These are phyloP conservation scores for Volvox reticuliferus DNA, from an alignment of 139 green algal species.

Conservation along the genomic window DNA sequence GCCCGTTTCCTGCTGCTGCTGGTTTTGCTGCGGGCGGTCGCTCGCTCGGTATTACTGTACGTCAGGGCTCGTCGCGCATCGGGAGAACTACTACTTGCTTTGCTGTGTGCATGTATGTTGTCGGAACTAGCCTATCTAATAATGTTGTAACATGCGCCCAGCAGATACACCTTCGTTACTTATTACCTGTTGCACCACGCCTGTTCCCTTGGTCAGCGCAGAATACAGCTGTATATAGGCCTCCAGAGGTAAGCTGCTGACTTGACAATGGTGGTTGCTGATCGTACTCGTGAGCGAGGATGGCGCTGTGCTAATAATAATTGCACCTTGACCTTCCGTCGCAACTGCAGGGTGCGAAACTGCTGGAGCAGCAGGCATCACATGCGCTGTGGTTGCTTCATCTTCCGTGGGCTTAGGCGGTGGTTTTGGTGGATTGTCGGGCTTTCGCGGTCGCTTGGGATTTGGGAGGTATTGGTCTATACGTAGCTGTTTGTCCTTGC, in stretches of 20 bases:
- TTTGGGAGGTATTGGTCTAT: constrained; percentile 26
- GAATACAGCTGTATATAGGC: constrained; percentile 48
- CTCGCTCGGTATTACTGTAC: no score
- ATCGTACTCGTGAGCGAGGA: no score
- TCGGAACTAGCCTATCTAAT: no score
- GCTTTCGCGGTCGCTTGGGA: neutral
- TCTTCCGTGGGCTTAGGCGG: neutral
- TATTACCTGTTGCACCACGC: constrained; percentile 35
- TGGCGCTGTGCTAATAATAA: neutral
- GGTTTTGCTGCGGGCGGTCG: no score
- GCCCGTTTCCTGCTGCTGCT: no score
- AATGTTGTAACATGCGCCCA: no score
- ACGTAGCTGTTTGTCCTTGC: constrained; percentile 20
- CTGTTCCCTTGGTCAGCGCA: constrained; percentile 52
- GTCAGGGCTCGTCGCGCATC: no score
- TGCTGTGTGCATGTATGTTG: no score
- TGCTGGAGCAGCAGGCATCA: neutral
- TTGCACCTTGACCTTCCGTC: neutral
- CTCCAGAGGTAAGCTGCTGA: constrained; percentile 39
- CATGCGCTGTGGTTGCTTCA: neutral
- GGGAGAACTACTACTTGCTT: no score
- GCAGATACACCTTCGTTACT: neutral
- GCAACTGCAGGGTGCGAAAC: neutral
- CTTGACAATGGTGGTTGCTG: neutral
- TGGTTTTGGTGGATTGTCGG: neutral